Evolutionary conservation across 2,329 filamentous ascomycete species (phyloP).

Genomic region (Aspergillus calidoustus): DNA sequence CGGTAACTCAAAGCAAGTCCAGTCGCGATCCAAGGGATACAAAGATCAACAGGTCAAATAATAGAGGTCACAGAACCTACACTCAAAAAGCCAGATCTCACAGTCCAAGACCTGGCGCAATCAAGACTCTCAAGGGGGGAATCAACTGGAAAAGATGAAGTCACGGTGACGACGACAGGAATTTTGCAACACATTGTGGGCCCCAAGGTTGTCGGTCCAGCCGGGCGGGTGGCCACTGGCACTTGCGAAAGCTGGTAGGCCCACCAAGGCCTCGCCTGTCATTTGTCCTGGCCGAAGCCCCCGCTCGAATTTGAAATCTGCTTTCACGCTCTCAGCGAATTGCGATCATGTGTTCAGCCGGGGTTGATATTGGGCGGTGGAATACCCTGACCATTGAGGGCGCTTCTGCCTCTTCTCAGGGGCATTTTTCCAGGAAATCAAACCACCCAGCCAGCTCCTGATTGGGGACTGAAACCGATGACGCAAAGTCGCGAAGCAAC

Average conservation of each 20-base stretch:
- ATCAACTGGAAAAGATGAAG: conserved; percentile 33
- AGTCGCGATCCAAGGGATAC: conserved; percentile 9
- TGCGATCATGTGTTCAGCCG: conserved; percentile 3
- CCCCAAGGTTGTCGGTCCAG: conserved; percentile 24
- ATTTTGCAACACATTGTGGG: conserved; percentile 25
- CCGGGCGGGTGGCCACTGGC: conserved; percentile 27
- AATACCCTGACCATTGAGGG: not conserved
- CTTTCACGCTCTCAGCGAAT: conserved; percentile 17
- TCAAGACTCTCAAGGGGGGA: not conserved
- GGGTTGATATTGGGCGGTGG: conserved; percentile 22
- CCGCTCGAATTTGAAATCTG: conserved; percentile 19
- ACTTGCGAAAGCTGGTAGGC: conserved; percentile 20
- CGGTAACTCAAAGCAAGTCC: conserved; percentile 18
- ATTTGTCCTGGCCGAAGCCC: conserved; percentile 17
- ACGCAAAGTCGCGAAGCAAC: conserved; percentile 23
- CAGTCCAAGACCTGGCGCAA: conserved; percentile 11
- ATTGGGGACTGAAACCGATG: conserved; percentile 25
- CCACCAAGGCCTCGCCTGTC: conserved; percentile 26
- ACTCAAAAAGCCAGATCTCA: not conserved
- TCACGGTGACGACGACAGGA: conserved; percentile 47
- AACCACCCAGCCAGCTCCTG: conserved; percentile 15
- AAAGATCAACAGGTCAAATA: conserved; percentile 2
- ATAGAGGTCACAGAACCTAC: not conserved
- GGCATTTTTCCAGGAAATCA: conserved; percentile 18
- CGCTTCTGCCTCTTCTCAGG: conserved; percentile 14